Conservation (phyloP, 2,329 filamentous ascomycete species). For the Thelonectria blattea region DNA sequence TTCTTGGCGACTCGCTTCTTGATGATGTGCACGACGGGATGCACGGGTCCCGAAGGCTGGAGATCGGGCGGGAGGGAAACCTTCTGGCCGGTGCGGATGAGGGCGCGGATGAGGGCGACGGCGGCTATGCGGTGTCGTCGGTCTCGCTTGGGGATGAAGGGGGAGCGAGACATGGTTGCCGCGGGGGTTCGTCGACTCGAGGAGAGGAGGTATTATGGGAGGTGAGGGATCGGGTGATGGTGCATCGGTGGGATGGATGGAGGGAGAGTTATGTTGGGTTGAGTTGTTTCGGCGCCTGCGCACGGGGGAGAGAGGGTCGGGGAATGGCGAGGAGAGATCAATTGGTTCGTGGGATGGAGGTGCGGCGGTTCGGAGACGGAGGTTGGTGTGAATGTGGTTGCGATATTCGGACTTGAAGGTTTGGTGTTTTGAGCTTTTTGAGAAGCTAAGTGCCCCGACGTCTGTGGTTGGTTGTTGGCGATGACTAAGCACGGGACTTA, state of each 20-base stretch:
- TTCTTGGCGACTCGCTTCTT: slow-evolving; percentile 68
- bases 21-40: slow-evolving; percentile 63
- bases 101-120: slow-evolving; percentile 74
- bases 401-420: not conserved
- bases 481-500: slow-evolving; percentile 13
- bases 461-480: not conserved
- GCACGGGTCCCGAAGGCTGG: slow-evolving; percentile 33
- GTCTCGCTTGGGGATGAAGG: slow-evolving; percentile 55
- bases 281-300: not conserved
- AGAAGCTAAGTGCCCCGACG: not conserved
- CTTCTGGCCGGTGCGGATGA: slow-evolving; percentile 63
- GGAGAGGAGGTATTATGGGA: not conserved
- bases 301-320: not conserved
- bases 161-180: slow-evolving; percentile 37
- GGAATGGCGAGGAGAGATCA: too few species aligned
- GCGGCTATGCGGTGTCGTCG: slow-evolving; percentile 62
- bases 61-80: slow-evolving; percentile 59
- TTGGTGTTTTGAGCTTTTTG: slow-evolving; percentile 5
- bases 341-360: not conserved
- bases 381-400: not conserved
- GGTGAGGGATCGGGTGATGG: not conserved
- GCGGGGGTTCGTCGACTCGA: not conserved
- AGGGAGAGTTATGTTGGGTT: not conserved
- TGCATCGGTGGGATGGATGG: slow-evolving; percentile 16
- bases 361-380: not conserved